These are phyloP conservation scores for Annona cherimola DNA, from an alignment of 164 flowering plant genomes.

Conservation along the genomic window DNA sequence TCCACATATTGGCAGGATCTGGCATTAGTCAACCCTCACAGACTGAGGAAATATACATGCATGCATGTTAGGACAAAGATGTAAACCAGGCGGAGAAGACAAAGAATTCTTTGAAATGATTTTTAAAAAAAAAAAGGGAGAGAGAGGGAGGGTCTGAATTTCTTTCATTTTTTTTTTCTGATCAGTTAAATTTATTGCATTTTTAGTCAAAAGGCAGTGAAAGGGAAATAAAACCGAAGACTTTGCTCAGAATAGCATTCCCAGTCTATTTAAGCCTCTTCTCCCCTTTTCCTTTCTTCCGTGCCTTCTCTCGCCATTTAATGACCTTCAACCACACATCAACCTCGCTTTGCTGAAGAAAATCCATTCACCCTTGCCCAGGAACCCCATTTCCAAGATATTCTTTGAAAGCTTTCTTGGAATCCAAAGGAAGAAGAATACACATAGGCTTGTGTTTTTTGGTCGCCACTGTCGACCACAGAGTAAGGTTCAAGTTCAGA, in stretches of 20 bases:
- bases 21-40: not conserved
- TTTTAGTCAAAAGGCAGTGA: constrained; percentile 17
- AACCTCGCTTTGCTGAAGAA: constrained; percentile 1
- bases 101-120: not conserved
- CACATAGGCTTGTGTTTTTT: not conserved
- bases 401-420: not conserved
- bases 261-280: constrained; percentile 5
- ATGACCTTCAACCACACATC: constrained; percentile 10
- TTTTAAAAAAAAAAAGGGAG: not conserved
- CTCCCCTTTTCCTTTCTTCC: not conserved
- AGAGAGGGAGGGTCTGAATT: not conserved
- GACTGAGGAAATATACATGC: not conserved
- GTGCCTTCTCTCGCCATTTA: constrained; percentile 11
- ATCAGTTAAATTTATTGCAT: not conserved
- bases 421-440: not conserved
- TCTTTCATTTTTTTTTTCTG: no score
- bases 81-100: constrained; percentile 22
- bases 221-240: constrained; percentile 28
- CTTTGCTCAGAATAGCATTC: constrained; percentile 12
- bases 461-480: not conserved
- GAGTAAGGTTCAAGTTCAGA: not conserved
- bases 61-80: constrained; percentile 9
- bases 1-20: not conserved
- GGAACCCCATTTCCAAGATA: not conserved
- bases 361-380: not conserved